phyloP scores from a whole-genome alignment of 176 grass and related monocot genomes.

The Bonia amplexicaulis region DNA sequence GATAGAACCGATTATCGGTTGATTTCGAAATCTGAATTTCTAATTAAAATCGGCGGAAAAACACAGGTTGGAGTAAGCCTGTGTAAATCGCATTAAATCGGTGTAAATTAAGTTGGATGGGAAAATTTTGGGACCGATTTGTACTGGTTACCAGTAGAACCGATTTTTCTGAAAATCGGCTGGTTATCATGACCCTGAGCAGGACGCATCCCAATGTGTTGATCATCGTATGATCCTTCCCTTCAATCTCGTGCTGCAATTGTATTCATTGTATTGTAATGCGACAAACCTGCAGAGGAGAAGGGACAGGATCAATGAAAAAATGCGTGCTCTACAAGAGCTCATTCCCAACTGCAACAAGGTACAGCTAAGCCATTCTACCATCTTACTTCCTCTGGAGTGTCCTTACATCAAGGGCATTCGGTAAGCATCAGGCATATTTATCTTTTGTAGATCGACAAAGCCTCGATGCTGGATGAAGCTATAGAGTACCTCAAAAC shows the following conservation, averaged over 20 bases:
- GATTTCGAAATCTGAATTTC: too few relatives aligned
- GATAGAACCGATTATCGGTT: too few relatives aligned
- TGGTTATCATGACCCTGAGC: background rate
- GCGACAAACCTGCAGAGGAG: conserved; percentile 47
- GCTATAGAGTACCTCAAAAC: conserved; percentile 80
- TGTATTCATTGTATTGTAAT: background rate
- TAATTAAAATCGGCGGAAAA: too few relatives aligned
- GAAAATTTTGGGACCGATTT: too few relatives aligned
- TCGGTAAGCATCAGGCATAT: background rate
- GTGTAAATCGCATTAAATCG: too few relatives aligned
- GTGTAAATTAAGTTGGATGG: too few relatives aligned
- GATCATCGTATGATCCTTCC: background rate
- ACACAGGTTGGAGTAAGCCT: too few relatives aligned
- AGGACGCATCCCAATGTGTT: background rate
- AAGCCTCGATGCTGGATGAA: conserved; percentile 76
- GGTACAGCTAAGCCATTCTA: conserved; percentile 28
- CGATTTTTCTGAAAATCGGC: too few relatives aligned
- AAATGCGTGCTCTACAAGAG: conserved; percentile 61
- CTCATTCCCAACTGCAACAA: conserved; percentile 82
- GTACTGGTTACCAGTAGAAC: too few relatives aligned
- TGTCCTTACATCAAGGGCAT: background rate
- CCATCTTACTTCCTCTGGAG: background rate
- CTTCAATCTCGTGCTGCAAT: background rate
- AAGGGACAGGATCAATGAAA: conserved; percentile 71
- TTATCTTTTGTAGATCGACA: conserved; percentile 47